These are phyloP conservation scores for Coniochaeta ligniaria DNA, from an alignment of 2,329 filamentous ascomycete genomes.

Conservation along the genomic window DNA sequence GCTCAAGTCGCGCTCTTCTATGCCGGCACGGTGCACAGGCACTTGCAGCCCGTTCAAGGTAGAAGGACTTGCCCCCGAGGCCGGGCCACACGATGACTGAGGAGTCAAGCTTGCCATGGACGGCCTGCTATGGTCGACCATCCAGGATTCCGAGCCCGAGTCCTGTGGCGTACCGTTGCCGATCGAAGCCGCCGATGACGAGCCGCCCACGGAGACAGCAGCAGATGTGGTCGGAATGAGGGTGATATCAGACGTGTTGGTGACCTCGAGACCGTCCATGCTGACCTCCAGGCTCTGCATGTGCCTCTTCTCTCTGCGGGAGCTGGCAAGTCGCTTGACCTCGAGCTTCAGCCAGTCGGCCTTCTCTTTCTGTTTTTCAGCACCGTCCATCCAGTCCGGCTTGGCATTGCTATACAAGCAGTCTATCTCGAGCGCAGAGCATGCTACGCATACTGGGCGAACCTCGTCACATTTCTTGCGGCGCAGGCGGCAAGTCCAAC, in stretches of 20 bases:
- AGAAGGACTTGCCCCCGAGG: background rate
- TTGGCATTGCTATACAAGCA: conserved; percentile 46
- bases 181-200: background rate
- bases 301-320: conserved; percentile 41
- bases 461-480: conserved; percentile 55
- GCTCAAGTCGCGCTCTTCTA: conserved; percentile 17
- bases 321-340: conserved; percentile 45
- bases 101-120: conserved; percentile 1
- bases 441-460: conserved; percentile 43
- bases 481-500: conserved; percentile 54
- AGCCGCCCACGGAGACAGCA: background rate
- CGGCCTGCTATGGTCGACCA: background rate
- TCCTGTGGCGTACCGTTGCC: conserved; percentile 5
- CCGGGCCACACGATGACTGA: background rate
- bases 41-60: background rate
- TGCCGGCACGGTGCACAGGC: background rate
- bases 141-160: background rate
- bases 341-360: conserved; percentile 47
- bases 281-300: conserved; percentile 30
- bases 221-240: background rate
- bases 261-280: conserved; percentile 17
- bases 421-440: conserved; percentile 45
- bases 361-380: conserved; percentile 39
- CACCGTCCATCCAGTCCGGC: conserved; percentile 52
- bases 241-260: conserved; percentile 9